Evolutionary conservation across 257 asterid genomes (phyloP).

Genomic region (Cordia subcordata): DNA sequence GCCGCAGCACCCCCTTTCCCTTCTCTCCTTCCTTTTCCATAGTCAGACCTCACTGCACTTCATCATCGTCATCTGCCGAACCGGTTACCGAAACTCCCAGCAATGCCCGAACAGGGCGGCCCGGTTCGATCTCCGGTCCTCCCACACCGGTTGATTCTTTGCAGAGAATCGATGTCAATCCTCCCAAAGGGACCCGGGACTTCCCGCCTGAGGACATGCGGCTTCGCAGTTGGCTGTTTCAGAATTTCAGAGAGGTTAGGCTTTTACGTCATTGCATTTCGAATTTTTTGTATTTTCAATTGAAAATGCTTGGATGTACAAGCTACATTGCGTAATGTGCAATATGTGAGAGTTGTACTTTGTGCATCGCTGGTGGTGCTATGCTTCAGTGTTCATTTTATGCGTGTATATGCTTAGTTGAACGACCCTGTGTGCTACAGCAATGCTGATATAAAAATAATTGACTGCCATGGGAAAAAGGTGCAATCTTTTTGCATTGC

Average conservation of each 20-base stretch:
- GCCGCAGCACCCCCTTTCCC: slow-evolving; percentile 5
- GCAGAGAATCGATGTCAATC: slow-evolving; percentile 84
- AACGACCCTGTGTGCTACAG: too few relatives aligned
- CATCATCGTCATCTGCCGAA: slow-evolving; percentile 12
- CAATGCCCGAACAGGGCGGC: slow-evolving; percentile 50
- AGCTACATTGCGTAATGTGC: background rate
- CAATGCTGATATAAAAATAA: too few relatives aligned
- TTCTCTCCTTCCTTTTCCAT: slow-evolving; percentile 8
- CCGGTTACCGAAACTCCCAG: slow-evolving; percentile 19
- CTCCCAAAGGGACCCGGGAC: slow-evolving; percentile 96
- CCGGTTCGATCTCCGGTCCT: slow-evolving; percentile 60
- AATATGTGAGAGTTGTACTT: too few relatives aligned
- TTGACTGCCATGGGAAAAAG: too few relatives aligned
- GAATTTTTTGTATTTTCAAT: background rate
- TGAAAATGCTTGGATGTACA: background rate
- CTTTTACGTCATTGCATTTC: background rate
- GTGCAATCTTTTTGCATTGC: too few relatives aligned
- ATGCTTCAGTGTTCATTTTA: too few relatives aligned
- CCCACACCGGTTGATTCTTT: slow-evolving; percentile 32
- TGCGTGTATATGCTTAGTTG: too few relatives aligned
- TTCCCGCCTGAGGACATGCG: slow-evolving; percentile 98
- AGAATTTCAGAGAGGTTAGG: slow-evolving; percentile 71
- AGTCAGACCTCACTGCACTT: slow-evolving; percentile 14
- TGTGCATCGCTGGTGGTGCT: too few relatives aligned
- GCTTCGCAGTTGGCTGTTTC: slow-evolving; percentile 88